These are phyloP conservation scores for Botrytis sinoallii DNA, from an alignment of 2,329 filamentous ascomycete genomes.

Conservation along the genomic window DNA sequence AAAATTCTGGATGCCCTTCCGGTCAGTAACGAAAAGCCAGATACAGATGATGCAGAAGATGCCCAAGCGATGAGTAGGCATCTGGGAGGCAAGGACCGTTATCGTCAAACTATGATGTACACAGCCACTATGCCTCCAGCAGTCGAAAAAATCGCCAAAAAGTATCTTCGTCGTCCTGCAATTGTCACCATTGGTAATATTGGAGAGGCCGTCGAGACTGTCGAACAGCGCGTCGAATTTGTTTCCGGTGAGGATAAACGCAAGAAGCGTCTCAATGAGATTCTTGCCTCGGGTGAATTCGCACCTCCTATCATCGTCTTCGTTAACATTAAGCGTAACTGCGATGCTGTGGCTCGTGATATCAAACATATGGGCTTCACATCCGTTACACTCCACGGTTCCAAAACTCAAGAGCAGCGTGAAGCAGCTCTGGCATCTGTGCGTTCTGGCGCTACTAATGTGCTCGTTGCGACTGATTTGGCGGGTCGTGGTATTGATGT, in stretches of 20 bases:
- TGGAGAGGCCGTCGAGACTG: constrained; percentile 94
- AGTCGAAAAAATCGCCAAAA: constrained; percentile 94
- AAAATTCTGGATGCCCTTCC: constrained; percentile 95
- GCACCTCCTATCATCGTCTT: constrained; percentile 94
- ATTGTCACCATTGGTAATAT: constrained; percentile 92
- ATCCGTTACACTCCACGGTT: constrained; percentile 86
- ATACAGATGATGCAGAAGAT: constrained; percentile 88
- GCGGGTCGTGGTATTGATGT: constrained; percentile 98
- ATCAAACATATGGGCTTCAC: constrained; percentile 93
- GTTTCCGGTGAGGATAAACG: constrained; percentile 87
- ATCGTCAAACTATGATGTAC: constrained; percentile 99
- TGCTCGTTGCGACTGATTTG: constrained; percentile 92
- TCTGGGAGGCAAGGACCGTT: constrained; percentile 71
- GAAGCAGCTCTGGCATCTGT: constrained; percentile 87
- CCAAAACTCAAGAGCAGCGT: constrained; percentile 96
- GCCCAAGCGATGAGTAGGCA: constrained; percentile 78
- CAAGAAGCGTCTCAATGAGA: constrained; percentile 93
- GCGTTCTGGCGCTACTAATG: constrained; percentile 74
- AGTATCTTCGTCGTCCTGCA: constrained; percentile 88
- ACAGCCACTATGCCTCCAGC: constrained; percentile 94
- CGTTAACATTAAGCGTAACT: constrained; percentile 99
- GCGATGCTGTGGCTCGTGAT: constrained; percentile 88
- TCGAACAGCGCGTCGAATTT: constrained; percentile 95
- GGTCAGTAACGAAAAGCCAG: constrained; percentile 90
- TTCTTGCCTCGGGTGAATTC: constrained; percentile 77